Evolutionary conservation across 352 stramenopile genomes (phyloP), one percentile per base, ranked within the genome.

Genomic region (Peronosclerospora sorghi): DNA sequence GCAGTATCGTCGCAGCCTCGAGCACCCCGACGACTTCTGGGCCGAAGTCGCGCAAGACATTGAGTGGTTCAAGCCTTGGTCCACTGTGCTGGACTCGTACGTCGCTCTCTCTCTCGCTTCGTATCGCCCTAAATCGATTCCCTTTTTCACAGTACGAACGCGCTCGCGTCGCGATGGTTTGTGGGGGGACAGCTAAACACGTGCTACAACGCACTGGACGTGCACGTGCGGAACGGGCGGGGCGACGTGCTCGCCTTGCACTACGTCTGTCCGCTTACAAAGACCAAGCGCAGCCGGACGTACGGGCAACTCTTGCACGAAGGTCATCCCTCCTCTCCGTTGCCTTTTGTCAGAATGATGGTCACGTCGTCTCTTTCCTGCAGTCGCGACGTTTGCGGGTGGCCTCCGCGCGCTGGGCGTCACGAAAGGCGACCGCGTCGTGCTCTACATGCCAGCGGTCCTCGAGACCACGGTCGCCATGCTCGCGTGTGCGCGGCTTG

Each of bases 401-500:
- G 78, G 61, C 7, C 49, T 94, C 7, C 51, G 61, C 30, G 64
- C 69, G 40, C 54, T 74, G 4, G 81, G 81, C 6, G 64, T 78
- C 13, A 57, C 57, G 26, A 76, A 95, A 51, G 89, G 89, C 4
- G 90, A 97, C 65, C 72, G 90, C n/a, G 93, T 98, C 3, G 95
- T 92, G 12, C 77, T 97, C 39, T 98, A 98, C 67, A 96, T 98
- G 94, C 95, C 95, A 5, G 98, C 97, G 66, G 93, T 98, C 14
- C 73, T 94, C 14, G 93, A 98, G 58, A 73, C 92, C 5, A 84
- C 85, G 15, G 86, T 98, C 45, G 94, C 87, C 14, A 98, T 98
- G 94, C 70, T 98, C n/a, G 95, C 95, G 0, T 98, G 95, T 54
- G 82, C 91, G 8, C 76, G 95, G 12, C 96, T 98, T 40, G 95